phyloP scores from a whole-genome alignment of 1,284 basidiomycete species.

The Coniferiporia weirii region DNA sequence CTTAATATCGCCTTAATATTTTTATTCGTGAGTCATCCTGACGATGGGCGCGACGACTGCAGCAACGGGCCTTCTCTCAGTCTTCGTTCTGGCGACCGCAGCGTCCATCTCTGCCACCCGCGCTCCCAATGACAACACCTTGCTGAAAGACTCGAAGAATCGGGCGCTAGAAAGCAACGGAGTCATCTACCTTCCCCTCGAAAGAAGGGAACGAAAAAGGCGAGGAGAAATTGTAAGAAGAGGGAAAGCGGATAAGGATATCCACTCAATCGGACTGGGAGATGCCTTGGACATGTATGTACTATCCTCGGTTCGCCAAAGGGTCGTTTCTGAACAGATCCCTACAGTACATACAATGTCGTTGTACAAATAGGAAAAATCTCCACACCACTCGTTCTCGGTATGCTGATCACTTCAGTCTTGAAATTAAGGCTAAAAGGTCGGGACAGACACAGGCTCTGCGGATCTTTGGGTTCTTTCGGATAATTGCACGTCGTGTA shows the following conservation, averaged over 20 bases:
- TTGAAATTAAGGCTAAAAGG: background rate
- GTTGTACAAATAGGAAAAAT: slow-evolving; percentile 38
- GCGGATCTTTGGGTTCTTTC: slow-evolving; percentile 56
- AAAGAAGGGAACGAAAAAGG: background rate
- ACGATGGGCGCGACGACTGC: slow-evolving; percentile 8
- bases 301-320: background rate
- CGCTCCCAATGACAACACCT: background rate
- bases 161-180: background rate
- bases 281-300: slow-evolving; percentile 46
- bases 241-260: slow-evolving; percentile 14
- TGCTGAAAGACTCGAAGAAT: background rate
- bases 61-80: background rate
- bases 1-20: background rate
- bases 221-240: background rate
- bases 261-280: slow-evolving; percentile 33
- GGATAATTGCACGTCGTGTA: slow-evolving; percentile 39
- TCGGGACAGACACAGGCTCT: slow-evolving; percentile 45
- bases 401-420: slow-evolving; percentile 25
- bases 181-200: background rate
- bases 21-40: background rate
- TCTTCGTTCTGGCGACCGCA: background rate
- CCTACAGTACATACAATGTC: slow-evolving; percentile 41
- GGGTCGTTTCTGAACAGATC: background rate
- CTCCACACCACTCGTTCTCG: slow-evolving; percentile 39
- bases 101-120: slow-evolving; percentile 1